Base-by-base conservation (phyloP, 306 rosid species). In the Vigna unguiculata region DNA sequence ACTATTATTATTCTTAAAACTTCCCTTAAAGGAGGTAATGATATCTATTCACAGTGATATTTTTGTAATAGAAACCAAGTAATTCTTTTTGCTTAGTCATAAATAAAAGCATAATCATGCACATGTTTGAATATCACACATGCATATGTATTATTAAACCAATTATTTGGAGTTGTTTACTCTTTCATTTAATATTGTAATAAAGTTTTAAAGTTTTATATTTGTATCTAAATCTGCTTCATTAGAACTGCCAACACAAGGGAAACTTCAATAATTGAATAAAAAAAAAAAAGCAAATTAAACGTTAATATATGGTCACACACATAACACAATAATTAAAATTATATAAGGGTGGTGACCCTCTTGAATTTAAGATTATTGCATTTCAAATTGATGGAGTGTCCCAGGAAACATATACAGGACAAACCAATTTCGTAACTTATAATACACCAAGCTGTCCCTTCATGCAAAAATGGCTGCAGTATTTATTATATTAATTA, bases 401-500 rank as follows among this genome's bases (percentile, higher is more conserved):
- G 72, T 53, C 22, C 46, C 70, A 80, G 25, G 38, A 40, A 73
- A 67, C 76, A 48, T 60, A 20, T 53, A 54, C 34, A 28, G 17
- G 54, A 64, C 54, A 65, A 43, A 41, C 14, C n/a, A 14, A 19
- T 53, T 52, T n/a, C 61, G 1, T 30, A 32, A 14, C 6, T 3
- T 59, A 36, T 60, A 49, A 79, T 61, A 69, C 52, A 71, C 52
- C 63, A 38, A 61, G 36, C 48, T 79, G 72, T 79, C 66, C 47
- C 78, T 79, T 38, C 82, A 58, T 78, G 51, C 52, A 17, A 48
- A 28, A 59, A 7, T 34, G 49, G 63, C 45, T 58, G 53, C 7
- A 21, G 12, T 78, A 60, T 12, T 9, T 78, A 60, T 12, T 9
- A 47, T 28, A 28, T 28, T 28, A 1, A 28, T 48, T 45, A 12